A percentile compares a stretch with the other conserved stretches of the same genome.
Evolutionary conservation across 2,329 filamentous ascomycete species (phyloP).

Genomic region (Colletotrichum caudatum): DNA sequence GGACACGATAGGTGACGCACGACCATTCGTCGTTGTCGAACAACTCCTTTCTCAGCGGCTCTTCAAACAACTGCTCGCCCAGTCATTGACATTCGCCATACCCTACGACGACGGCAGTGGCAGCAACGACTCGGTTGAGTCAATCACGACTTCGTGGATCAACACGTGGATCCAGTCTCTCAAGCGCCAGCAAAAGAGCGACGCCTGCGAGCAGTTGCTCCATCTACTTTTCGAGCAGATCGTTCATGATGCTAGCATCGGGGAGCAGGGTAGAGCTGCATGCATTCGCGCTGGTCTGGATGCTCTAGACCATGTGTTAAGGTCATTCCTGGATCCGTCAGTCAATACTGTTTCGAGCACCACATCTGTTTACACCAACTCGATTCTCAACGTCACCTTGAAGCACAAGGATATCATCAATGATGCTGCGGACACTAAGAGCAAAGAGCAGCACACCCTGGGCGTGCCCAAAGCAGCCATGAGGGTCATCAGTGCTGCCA

Average conservation of each 20-base stretch:
- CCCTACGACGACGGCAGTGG: conserved; percentile 60
- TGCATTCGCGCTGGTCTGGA: conserved; percentile 75
- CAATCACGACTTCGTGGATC: conserved; percentile 82
- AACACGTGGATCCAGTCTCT: conserved; percentile 82
- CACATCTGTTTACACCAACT: conserved; percentile 72
- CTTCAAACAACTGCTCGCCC: conserved; percentile 70
- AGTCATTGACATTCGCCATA: conserved; percentile 66
- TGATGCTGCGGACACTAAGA: conserved; percentile 57
- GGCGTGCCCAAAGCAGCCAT: conserved; percentile 62
- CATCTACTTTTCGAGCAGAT: conserved; percentile 78
- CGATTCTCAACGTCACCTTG: conserved; percentile 74
- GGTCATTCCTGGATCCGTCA: conserved; percentile 63
- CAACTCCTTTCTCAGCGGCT: conserved; percentile 81
- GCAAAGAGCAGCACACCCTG: conserved; percentile 53
- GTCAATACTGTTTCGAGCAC: conserved; percentile 58
- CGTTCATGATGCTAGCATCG: conserved; percentile 65
- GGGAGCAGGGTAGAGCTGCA: conserved; percentile 68
- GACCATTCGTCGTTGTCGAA: conserved; percentile 84
- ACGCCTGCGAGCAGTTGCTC: conserved; percentile 83
- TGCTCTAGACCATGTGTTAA: conserved; percentile 67
- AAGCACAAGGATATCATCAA: conserved; percentile 72
- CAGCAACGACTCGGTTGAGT: conserved; percentile 57
- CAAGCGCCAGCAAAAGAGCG: conserved; percentile 78
- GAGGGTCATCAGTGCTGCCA: conserved; percentile 65
- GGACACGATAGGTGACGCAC: conserved; percentile 86